Evolutionary conservation across 805 yeast genomes (phyloP).

Genomic region (Wickerhamomyces subpelliculosus): DNA sequence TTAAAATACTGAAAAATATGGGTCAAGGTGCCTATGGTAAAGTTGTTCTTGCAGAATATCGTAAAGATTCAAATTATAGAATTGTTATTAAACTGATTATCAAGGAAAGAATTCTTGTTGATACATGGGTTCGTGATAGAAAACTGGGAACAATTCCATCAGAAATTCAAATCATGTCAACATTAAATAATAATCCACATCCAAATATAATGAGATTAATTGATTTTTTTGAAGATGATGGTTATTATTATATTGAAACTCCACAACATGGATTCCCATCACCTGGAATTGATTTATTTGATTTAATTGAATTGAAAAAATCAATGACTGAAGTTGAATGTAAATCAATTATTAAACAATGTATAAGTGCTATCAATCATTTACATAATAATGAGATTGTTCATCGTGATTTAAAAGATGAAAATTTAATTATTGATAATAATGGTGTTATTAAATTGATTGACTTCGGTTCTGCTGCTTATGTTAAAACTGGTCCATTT

Average conservation of each 20-base stretch:
- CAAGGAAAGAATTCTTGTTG: constrained; percentile 89
- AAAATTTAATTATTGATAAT: constrained; percentile 82
- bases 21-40: constrained; percentile 98
- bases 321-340: constrained; percentile 78
- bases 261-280: constrained; percentile 79
- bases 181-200: constrained; percentile 70
- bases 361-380: constrained; percentile 72
- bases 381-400: constrained; percentile 82
- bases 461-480: constrained; percentile 95
- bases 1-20: constrained; percentile 63
- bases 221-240: constrained; percentile 90
- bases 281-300: constrained; percentile 91
- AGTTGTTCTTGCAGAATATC: constrained; percentile 73
- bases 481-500: constrained; percentile 85
- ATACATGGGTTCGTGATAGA: constrained; percentile 95
- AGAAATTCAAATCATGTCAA: constrained; percentile 91
- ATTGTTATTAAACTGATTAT: constrained; percentile 85
- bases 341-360: constrained; percentile 69
- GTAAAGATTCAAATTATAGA: constrained; percentile 51
- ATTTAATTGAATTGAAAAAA: constrained; percentile 78
- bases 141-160: constrained; percentile 88
- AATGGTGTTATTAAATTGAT: constrained; percentile 77
- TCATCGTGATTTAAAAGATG: constrained; percentile 94
- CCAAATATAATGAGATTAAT: constrained; percentile 79
- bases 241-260: constrained; percentile 84